Percentiles rank a stretch among this genome's conserved stretches.
These are phyloP conservation scores for Apiospora arundinis DNA, from an alignment of 2,329 filamentous ascomycete species.

Conservation along the genomic window DNA sequence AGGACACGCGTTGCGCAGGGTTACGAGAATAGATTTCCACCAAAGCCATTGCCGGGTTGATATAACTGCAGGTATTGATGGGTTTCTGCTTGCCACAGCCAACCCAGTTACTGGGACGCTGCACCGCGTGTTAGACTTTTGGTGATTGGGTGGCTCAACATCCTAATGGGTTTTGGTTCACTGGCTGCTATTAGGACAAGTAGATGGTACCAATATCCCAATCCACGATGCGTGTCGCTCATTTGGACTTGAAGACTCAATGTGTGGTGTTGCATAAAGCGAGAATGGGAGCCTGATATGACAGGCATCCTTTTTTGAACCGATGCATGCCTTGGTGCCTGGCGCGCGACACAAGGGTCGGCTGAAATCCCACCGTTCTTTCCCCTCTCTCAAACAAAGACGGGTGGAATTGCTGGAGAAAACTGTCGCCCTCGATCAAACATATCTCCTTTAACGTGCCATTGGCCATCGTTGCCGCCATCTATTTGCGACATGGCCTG, in stretches of 20 bases:
- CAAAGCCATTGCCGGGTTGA: neutral
- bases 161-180: neutral
- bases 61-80: neutral
- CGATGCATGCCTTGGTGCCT: neutral
- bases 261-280: neutral
- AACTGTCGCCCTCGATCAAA: neutral
- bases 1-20: neutral
- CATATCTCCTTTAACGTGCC: neutral
- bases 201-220: neutral
- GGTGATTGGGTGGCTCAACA: neutral
- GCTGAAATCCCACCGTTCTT: neutral
- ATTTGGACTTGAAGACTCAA: neutral
- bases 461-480: neutral
- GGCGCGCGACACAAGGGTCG: conserved; percentile 1
- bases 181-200: neutral
- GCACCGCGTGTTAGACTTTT: neutral
- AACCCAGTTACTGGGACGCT: neutral
- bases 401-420: neutral
- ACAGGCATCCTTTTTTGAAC: neutral
- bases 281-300: neutral
- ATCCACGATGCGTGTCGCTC: neutral
- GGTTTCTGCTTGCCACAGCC: neutral
- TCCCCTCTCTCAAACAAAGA: neutral
- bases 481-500: too few species aligned
- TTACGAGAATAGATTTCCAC: neutral